Evolutionary conservation across 1,284 basidiomycete species (phyloP).

Genomic region (Tylopilus sp.): DNA sequence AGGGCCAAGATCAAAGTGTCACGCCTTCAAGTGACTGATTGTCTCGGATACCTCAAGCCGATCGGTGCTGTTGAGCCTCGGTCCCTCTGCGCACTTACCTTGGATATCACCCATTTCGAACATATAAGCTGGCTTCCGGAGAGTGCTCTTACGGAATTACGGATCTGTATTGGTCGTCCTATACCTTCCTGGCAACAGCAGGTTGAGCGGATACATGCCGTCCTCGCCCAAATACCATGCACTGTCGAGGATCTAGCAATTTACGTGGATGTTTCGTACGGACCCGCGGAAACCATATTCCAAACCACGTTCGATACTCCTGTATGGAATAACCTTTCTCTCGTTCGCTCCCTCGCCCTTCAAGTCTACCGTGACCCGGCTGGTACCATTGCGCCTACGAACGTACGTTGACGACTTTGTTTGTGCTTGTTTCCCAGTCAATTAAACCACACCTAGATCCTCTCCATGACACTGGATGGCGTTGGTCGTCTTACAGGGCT

Average conservation of each 20-base stretch:
- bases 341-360: slow-evolving; percentile 21
- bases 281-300: neutral
- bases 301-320: slow-evolving; percentile 2
- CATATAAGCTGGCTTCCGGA: neutral
- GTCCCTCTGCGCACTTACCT: neutral
- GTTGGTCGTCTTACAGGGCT: neutral
- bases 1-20: neutral
- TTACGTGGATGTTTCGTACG: neutral
- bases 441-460: slow-evolving; percentile 6
- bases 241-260: slow-evolving; percentile 2
- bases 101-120: neutral
- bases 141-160: slow-evolving; percentile 4
- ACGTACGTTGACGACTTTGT: slow-evolving; percentile 6
- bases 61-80: neutral
- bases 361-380: accelerated
- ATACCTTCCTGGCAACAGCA: neutral
- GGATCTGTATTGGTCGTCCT: neutral
- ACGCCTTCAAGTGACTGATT: neutral
- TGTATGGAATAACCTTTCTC: slow-evolving; percentile 8
- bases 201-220: neutral
- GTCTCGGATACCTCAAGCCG: neutral
- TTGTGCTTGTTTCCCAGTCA: neutral
- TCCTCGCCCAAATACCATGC: neutral
- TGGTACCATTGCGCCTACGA: neutral
- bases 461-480: slow-evolving; percentile 1